These are phyloP conservation scores for Sedum album DNA, from an alignment of 164 flowering plant species.

Conservation along the genomic window DNA sequence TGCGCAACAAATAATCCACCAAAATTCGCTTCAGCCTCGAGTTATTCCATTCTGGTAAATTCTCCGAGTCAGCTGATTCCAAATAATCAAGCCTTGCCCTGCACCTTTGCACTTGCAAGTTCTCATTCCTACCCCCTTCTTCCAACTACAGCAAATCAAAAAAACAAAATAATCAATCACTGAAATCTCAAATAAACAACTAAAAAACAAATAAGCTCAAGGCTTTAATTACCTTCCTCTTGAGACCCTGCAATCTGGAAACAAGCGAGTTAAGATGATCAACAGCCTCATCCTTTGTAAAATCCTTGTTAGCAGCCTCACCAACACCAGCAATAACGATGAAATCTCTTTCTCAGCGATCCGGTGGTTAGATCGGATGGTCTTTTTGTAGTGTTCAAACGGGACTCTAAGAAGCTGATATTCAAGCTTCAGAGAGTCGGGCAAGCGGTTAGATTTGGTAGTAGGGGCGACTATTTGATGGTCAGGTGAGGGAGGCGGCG, in stretches of 20 bases:
- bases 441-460: slow-evolving; percentile 29
- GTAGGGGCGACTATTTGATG: no score
- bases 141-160: slow-evolving; percentile 37
- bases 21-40: slow-evolving; percentile 66
- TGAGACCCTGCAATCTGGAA: slow-evolving; percentile 80
- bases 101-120: slow-evolving; percentile 83
- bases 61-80: slow-evolving; percentile 59
- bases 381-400: slow-evolving; percentile 86
- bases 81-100: slow-evolving; percentile 72
- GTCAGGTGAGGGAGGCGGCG: no score
- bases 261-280: slow-evolving; percentile 67
- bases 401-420: slow-evolving; percentile 87
- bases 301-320: slow-evolving; percentile 34
- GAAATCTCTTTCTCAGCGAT: slow-evolving; percentile 72
- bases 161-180: not conserved
- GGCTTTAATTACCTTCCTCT: slow-evolving; percentile 60
- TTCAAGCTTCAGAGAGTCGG: slow-evolving; percentile 77
- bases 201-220: not conserved
- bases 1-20: slow-evolving; percentile 91
- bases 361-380: slow-evolving; percentile 68
- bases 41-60: slow-evolving; percentile 60
- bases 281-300: slow-evolving; percentile 65
- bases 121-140: slow-evolving; percentile 64
- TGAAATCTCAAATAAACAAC: slow-evolving; percentile 19
- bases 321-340: slow-evolving; percentile 54